Base-by-base conservation (phyloP, 2,329 filamentous ascomycete species). In the Paracoccidioides lutzii region DNA sequence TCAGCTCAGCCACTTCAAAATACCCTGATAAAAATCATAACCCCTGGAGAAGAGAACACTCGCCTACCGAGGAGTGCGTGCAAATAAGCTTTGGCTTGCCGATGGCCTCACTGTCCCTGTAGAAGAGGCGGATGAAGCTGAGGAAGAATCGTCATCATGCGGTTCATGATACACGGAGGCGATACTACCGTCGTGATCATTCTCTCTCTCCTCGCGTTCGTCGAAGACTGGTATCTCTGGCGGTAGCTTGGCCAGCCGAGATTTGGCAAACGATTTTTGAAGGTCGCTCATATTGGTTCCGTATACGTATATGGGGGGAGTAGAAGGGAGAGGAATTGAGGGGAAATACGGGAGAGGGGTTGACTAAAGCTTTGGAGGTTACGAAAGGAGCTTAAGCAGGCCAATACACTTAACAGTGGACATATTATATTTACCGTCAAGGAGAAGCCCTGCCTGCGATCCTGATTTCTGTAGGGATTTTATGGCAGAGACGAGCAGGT, bases 61-160 rank as follows among this genome's bases (percentile, higher is more conserved):
- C 33, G 73, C 73, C 65, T 75, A 87, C 85, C 82, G 79, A 72
- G 80, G 78, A 49, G 84, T 82, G 61, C 84, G 79, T 57, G 85
- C 85, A 72, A 90, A 89, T 43, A 90, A 75, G 59, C 84, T 84
- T 62, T 84, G 81, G 61, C 81, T 85, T 5, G 82, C 81, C 4
- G 87, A 87, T 0, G 90, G 89, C 60, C 89, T 85, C 59, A 97
- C 80, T n/a, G 91, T 97, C 32, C 90, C 90, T 3, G 90, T 89
- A 1, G 90, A 96, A 3, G 90, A 95, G 41, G 88, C 84, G n/a
- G 90, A 95, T 0, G 87, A 95, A 12, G 87, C 75, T 5, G 78
- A 79, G 30, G 83, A 87, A 12, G 83, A 87, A 67, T 87, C 84
- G 60, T 84, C 82, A 63, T 88, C 76, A 49, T 63, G 65, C 52